Percentiles rank a stretch among this genome's conserved stretches.
Evolutionary conservation across 495 filamentous ascomycete species (phyloP).

Genomic region (Clohesyomyces aquaticus): DNA sequence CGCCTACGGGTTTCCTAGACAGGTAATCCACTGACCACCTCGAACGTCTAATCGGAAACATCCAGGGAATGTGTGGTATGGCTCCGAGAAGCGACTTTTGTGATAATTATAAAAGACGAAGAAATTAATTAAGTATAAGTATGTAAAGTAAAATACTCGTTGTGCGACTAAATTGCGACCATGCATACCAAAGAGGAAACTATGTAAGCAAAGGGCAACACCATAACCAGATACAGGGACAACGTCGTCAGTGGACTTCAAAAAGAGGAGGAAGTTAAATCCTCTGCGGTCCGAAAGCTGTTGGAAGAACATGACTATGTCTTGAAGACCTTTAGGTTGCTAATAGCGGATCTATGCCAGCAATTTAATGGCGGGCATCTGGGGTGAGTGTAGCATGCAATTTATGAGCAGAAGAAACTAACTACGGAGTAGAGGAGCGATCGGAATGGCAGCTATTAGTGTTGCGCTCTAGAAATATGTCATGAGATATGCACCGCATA

Average conservation of each 20-base stretch:
- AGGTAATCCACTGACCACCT: slow-evolving; percentile 12
- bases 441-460: slow-evolving; percentile 62
- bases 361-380: slow-evolving; percentile 64
- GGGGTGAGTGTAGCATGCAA: slow-evolving; percentile 47
- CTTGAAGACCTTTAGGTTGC: slow-evolving; percentile 52
- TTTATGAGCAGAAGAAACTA: background rate
- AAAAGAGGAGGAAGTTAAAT: slow-evolving; percentile 8
- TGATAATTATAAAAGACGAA: too few relatives aligned
- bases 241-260: slow-evolving; percentile 16
- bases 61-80: too few relatives aligned
- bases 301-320: slow-evolving; percentile 44
- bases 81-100: too few relatives aligned
- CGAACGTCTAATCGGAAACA: too few relatives aligned
- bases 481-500: slow-evolving; percentile 57
- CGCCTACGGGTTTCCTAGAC: slow-evolving; percentile 16
- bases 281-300: background rate
- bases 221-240: slow-evolving; percentile 11
- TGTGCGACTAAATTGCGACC: background rate
- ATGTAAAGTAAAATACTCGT: background rate
- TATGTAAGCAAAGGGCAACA: background rate
- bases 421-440: slow-evolving; percentile 47
- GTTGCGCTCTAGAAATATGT: slow-evolving; percentile 57
- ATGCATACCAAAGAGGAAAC: background rate
- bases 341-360: slow-evolving; percentile 64
- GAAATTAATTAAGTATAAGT: background rate